Base-by-base conservation (phyloP, 306 rosid genomes). In the Rubus parviflorus region DNA sequence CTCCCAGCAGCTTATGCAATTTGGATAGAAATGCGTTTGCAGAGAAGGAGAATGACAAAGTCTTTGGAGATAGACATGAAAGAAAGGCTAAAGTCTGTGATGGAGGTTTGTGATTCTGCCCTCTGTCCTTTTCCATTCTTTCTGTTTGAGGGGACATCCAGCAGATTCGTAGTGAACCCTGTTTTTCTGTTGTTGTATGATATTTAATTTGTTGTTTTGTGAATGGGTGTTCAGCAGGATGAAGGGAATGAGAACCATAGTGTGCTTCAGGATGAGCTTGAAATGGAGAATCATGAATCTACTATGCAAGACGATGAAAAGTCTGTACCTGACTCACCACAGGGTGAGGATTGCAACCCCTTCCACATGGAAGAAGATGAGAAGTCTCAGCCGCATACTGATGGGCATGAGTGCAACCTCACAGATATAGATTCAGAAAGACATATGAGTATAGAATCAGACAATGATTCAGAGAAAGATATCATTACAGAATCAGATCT, bases 1-100 rank as follows among this genome's bases (percentile, higher is more conserved):
- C 83, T 95, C 73, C 98, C 97, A 74, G 85, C 60, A 61, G 97
- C 93, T 17, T 77, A 81, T 85, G 85, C 76, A 60, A 82, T 86
- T 75, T 83, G 97, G 97, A 90, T 74, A 69, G 88, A 83, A 76
- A 83, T 77, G 70, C 82, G 80, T 80, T 64, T 61, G 51, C 87
- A 80, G 46, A 90, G 92, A 87, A 81, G 60, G 57, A 70, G 72
- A 37, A 41, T 89, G 75, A 86, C 53, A 58, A 79, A 70, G 79
- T 87, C 86, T 68, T 83, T 92, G 90, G 77, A 78, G 77, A 84
- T 54, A 81, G 97, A 90, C 82, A 60, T 95, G 75, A 88, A 82
- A 70, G 84, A 82, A 35, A 85, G 83, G 77, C 80, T 78, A 46
- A 82, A 71, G 66, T 80, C 75, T 53, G 73, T 49, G 57, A 25